These are phyloP conservation scores for Aspergillus brasiliensis DNA, from an alignment of 2,329 filamentous ascomycete genomes.

Conservation along the genomic window DNA sequence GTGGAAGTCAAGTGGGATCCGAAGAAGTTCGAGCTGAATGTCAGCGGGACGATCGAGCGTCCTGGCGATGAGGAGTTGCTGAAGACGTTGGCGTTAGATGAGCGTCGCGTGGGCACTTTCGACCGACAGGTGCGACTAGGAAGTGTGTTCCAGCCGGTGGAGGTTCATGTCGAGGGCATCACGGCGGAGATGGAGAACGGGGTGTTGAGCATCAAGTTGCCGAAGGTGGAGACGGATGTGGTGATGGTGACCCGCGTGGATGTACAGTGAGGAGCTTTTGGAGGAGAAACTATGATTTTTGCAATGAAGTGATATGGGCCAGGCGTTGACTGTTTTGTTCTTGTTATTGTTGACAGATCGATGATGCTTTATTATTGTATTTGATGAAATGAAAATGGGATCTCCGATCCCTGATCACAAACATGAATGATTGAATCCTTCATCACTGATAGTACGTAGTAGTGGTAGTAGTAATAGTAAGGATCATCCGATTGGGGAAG, in stretches of 20 bases:
- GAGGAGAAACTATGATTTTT: too few relatives aligned
- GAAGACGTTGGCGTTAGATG: conserved; percentile 8
- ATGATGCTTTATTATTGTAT: too few relatives aligned
- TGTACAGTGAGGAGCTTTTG: neutral
- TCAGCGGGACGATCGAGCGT: neutral
- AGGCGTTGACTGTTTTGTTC: too few relatives aligned
- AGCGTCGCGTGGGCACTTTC: conserved; percentile 3
- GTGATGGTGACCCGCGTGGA: conserved; percentile 7
- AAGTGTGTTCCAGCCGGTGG: neutral
- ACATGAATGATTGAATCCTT: too few relatives aligned
- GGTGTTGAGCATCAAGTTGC: conserved; percentile 2
- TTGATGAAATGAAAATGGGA: too few relatives aligned
- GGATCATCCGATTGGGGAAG: too few relatives aligned
- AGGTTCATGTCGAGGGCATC: conserved; percentile 2
- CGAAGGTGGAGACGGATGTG: conserved; percentile 4
- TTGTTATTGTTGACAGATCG: too few relatives aligned
- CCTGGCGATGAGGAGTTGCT: neutral
- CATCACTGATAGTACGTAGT: too few relatives aligned
- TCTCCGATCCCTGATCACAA: too few relatives aligned
- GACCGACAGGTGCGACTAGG: conserved; percentile 8
- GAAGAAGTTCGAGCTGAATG: conserved; percentile 5
- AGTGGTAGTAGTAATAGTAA: too few relatives aligned
- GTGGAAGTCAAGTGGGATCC: conserved; percentile 11
- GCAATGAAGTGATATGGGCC: too few relatives aligned
- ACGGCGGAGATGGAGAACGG: conserved; percentile 8